phyloP scores from a whole-genome alignment of 139 green algal species.

The Axilococcus clingmanii region DNA sequence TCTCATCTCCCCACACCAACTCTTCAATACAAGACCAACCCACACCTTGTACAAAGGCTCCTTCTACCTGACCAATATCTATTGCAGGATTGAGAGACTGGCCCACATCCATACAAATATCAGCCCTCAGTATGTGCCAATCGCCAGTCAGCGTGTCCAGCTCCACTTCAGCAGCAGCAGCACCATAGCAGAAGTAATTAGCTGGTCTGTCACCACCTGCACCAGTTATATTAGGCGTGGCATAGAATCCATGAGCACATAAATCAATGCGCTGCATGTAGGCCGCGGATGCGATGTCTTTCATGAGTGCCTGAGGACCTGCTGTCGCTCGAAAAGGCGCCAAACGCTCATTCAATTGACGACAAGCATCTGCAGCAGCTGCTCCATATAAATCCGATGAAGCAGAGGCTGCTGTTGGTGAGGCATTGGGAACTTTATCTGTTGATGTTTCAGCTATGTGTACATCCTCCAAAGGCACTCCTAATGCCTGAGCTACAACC shows the following conservation, averaged over 20 bases:
- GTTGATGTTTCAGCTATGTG: conserved; percentile 90
- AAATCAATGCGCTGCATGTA: conserved; percentile 85
- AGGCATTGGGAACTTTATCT: conserved; percentile 96
- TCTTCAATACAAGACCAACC: conserved; percentile 93
- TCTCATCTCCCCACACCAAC: conserved; percentile 86
- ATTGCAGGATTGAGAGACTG: conserved; percentile 91
- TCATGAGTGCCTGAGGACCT: conserved; percentile 17
- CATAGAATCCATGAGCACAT: conserved; percentile 89
- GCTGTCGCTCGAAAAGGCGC: conserved; percentile 35
- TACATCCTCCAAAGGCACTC: conserved; percentile 63
- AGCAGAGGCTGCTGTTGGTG: conserved; percentile 82
- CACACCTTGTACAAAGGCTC: conserved; percentile 88
- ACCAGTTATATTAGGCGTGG: conserved; percentile 81
- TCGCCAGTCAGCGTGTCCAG: conserved; percentile 83
- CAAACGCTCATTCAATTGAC: conserved; percentile 71
- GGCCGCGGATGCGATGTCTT: conserved; percentile 57
- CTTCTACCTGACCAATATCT: conserved; percentile 94
- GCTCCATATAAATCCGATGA: conserved; percentile 88
- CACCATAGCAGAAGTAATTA: conserved; percentile 81
- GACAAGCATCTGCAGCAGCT: conserved; percentile 83
- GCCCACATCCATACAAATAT: conserved; percentile 93
- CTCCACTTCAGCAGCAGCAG: conserved; percentile 74
- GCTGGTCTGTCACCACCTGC: conserved; percentile 72
- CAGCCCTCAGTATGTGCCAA: conserved; percentile 57
- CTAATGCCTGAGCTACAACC: conserved; percentile 70